Base-by-base conservation (phyloP, 305 asterid genomes). In the Solanum hybrid region DNA sequence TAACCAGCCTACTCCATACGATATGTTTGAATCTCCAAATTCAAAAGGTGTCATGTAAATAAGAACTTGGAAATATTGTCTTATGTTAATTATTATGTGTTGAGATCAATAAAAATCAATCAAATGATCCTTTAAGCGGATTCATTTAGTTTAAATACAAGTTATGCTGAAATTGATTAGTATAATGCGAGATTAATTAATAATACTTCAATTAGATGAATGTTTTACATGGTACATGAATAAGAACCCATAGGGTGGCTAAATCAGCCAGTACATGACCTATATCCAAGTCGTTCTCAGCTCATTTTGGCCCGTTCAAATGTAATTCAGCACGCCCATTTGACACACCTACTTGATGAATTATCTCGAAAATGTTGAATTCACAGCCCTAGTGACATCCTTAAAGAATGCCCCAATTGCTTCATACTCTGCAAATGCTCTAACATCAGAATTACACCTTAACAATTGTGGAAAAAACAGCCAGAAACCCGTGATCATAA, bases 401-500 rank as follows among this genome's bases (percentile, higher is more conserved):
- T 89, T 95, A 20, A 91, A 86, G 87, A 95, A 95, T 36, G 92
- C 88, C 9, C 92, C 96, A 29, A 93, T 86, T 3, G 96, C 94
- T 8, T 93, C 94, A 11, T 93, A 40, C 92, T 96, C 99, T 6
- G 92, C 92, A 75, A 94, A 42, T 46, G 92, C 97, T 90, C 95
- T 91, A 87, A 91, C 89, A 56, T 89, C 91, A 34, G 92, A 96
- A 2, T 90, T 79, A 73, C 92, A 89, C 89, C 94, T 81, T 87
- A 95, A 88, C 89, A 96, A 88, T 89, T 84, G 95, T n/a, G 97
- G 98, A 13, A 95, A 86, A 56, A 95, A 94, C 73, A 96, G 92
- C 95, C 96, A 92, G 46, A 82, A 78, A 6, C 93, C 92, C 16
- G 96, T 95, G 32, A 22, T 64, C 88, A 93, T 8, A 81, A 95